phyloP scores from a whole-genome alignment of 257 asterid species.

The Solanum chiquidenum region DNA sequence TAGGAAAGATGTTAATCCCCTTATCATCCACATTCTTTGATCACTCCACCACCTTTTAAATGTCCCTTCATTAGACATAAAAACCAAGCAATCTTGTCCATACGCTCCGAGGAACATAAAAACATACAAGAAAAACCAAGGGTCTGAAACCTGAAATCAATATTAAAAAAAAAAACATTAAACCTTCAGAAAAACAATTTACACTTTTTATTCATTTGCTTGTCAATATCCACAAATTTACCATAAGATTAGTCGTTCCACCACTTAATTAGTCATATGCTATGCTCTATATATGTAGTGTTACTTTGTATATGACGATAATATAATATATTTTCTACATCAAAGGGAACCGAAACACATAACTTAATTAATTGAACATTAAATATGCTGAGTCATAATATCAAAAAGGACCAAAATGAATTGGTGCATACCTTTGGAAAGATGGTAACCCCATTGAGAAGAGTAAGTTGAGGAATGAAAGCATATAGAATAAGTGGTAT shows the following conservation, averaged over 20 bases:
- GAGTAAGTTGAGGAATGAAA: constrained; percentile 42
- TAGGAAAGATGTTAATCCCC: constrained; percentile 34
- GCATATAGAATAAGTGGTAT: constrained; percentile 48
- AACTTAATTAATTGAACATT: background rate
- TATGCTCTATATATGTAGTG: background rate
- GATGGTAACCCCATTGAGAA: constrained; percentile 35
- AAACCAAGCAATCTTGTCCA: constrained; percentile 54
- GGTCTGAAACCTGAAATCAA: constrained; percentile 36
- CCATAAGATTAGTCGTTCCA: background rate
- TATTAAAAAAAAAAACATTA: background rate
- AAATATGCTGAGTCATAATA: background rate
- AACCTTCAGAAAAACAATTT: background rate
- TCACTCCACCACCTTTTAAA: constrained; percentile 67
- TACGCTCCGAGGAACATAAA: constrained; percentile 58
- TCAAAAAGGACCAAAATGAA: background rate
- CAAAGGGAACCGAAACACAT: background rate
- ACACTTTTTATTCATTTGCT: background rate
- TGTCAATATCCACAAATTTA: background rate
- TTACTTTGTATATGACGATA: background rate
- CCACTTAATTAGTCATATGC: background rate
- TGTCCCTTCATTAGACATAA: constrained; percentile 36
- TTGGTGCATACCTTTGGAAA: constrained; percentile 54
- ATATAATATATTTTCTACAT: background rate
- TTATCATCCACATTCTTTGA: constrained; percentile 73
- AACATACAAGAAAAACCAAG: constrained; percentile 38